Evolutionary conservation across 2,329 filamentous ascomycete genomes (phyloP).

Genomic region (Colletotrichum lentis): DNA sequence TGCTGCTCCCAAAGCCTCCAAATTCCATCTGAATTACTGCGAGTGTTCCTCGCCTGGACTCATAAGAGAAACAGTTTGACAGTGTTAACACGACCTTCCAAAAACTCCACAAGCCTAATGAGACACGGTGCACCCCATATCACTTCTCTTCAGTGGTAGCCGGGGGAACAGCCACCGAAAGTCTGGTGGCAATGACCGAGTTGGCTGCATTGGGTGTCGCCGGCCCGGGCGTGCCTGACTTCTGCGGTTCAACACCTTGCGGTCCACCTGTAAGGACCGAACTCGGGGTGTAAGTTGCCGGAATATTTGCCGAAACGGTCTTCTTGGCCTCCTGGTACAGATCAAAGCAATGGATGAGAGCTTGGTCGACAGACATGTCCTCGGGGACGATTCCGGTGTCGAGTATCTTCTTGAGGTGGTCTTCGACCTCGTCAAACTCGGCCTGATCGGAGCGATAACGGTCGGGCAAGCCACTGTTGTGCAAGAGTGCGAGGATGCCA

Average conservation of each 20-base stretch:
- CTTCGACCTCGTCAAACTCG: slow-evolving; percentile 60
- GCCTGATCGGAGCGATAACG: slow-evolving; percentile 59
- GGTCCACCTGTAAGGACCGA: slow-evolving; percentile 26
- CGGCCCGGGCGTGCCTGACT: slow-evolving; percentile 15
- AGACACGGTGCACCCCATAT: too few species aligned
- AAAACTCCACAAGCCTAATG: neutral
- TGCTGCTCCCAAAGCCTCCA: neutral
- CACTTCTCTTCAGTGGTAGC: neutral
- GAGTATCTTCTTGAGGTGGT: slow-evolving; percentile 59
- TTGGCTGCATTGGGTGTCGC: slow-evolving; percentile 11
- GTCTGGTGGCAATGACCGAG: slow-evolving; percentile 27
- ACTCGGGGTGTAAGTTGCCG: slow-evolving; percentile 50
- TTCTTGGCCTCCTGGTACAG: slow-evolving; percentile 56
- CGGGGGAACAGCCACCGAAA: slow-evolving; percentile 9
- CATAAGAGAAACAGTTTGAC: neutral
- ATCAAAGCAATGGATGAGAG: slow-evolving; percentile 58
- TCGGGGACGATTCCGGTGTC: slow-evolving; percentile 57
- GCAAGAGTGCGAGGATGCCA: slow-evolving; percentile 59
- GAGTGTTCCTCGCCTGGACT: neutral
- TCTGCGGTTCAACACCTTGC: slow-evolving; percentile 13
- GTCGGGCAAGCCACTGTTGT: slow-evolving; percentile 63
- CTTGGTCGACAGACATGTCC: slow-evolving; percentile 55
- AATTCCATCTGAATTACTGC: neutral
- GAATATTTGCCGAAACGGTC: slow-evolving; percentile 58
- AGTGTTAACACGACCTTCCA: neutral